Percentiles rank a stretch among this genome's conserved stretches.
Evolutionary conservation across 2,329 filamentous ascomycete genomes (phyloP).

Genomic region (Diaporthe citri): DNA sequence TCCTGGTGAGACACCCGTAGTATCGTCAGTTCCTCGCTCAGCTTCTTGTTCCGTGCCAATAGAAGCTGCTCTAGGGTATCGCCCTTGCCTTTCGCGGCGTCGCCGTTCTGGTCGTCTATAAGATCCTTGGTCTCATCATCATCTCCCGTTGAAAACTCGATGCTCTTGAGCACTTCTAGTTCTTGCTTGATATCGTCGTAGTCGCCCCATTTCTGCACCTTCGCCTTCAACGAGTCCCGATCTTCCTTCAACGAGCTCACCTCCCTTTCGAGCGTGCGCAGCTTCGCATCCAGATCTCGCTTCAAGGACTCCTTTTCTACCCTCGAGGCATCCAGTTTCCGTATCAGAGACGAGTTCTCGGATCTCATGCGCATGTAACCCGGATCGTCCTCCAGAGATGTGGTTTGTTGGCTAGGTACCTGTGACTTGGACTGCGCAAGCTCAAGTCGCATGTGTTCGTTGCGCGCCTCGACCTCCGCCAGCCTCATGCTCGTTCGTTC

Average conservation of each 20-base stretch:
- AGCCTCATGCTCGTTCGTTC: conserved; percentile 89
- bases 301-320: conserved; percentile 88
- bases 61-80: conserved; percentile 93
- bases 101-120: conserved; percentile 59
- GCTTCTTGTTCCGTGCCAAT: conserved; percentile 94
- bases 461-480: conserved; percentile 91
- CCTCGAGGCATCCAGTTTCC: conserved; percentile 85
- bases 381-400: conserved; percentile 87
- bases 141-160: conserved; percentile 93
- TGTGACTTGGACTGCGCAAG: conserved; percentile 89
- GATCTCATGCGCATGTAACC: conserved; percentile 88
- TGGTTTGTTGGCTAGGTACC: conserved; percentile 69
- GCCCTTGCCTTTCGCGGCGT: conserved; percentile 70
- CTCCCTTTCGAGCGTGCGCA: conserved; percentile 85
- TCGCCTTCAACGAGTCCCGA: conserved; percentile 81
- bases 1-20: conserved; percentile 95
- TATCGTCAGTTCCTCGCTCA: conserved; percentile 92
- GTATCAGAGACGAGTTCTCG: conserved; percentile 91
- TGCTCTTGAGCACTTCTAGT: conserved; percentile 95
- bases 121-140: conserved; percentile 71
- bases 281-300: conserved; percentile 79
- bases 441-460: conserved; percentile 92
- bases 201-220: conserved; percentile 90
- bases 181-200: conserved; percentile 98
- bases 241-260: conserved; percentile 81